Evolutionary conservation across 2,329 filamentous ascomycete genomes (phyloP), one percentile per base, ranked within the genome.

Genomic region (Ceratocystis papillata): DNA sequence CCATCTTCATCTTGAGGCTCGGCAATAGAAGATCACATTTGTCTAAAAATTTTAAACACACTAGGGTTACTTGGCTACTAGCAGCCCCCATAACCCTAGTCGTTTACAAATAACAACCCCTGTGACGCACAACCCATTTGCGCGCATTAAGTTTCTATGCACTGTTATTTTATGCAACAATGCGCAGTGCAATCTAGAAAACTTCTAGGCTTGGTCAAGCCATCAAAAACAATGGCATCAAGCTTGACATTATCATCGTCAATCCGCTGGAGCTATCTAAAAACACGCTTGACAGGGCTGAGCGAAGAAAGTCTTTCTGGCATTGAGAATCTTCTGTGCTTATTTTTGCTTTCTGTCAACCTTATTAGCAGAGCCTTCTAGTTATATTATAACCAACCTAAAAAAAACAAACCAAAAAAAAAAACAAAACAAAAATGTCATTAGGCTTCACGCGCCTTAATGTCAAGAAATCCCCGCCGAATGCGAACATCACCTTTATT

Each of bases 401-500:
- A 15, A 12, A 15, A 17, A 28, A 74, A 15, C 4, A 30, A 30
- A 28, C 3, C 2, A 28, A 28, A 12, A 15, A 12, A 15, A 17
- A 28, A 74, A 15, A 4, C 1, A 30, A 33, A 33, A 2, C 30
- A 33, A 33, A 33, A 33, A 94, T 94, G 89, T 87, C 88, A 62
- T 77, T 90, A 66, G 89, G 89, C 64, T 88, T 90, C 72, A 83
- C 90, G 76, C 83, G 90, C 69, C 79, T 95, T 63, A 96, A 96
- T 72, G 86, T 85, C 70, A 87, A 83, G 72, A 83, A 80, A 59
- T 84, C 87, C 65, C 86, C 88, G 67, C 89, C 90, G 6, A 95
- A 94, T 71, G 79, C 84, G 25, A 83, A 85, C 68, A 89, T 96
- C 70, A 84, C 89, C 73, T 96, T 96, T 78, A 93, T 96, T 77